A percentile compares a stretch with the other conserved stretches of the same genome.
phyloP scores from a whole-genome alignment of 371 early-diverging fungal genomes.

The Mortierella sp. region DNA sequence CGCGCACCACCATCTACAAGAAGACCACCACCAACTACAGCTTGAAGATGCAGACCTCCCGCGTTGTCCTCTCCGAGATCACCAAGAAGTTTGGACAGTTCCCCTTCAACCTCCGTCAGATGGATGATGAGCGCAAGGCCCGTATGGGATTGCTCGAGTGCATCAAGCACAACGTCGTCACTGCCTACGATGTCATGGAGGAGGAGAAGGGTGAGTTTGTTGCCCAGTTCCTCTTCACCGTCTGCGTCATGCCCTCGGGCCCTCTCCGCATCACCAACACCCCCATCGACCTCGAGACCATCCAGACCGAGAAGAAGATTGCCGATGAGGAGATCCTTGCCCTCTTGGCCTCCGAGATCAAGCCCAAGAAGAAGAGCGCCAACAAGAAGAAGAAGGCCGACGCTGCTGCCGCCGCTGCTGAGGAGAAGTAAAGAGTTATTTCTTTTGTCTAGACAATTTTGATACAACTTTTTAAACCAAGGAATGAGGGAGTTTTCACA shows the following conservation, averaged over 20 bases:
- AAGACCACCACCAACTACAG: conserved; percentile 88
- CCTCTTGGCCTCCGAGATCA: conserved; percentile 71
- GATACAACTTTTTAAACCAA: not conserved
- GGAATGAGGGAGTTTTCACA: not conserved
- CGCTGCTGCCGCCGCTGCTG: conserved; percentile 49
- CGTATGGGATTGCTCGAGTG: conserved; percentile 96
- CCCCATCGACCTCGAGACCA: conserved; percentile 72
- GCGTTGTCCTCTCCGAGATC: conserved; percentile 82
- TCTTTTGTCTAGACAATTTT: not conserved
- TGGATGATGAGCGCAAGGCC: conserved; percentile 90
- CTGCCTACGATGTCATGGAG: conserved; percentile 84
- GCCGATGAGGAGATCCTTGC: conserved; percentile 78
- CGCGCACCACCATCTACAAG: conserved; percentile 94
- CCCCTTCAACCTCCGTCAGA: conserved; percentile 88
- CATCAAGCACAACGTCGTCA: conserved; percentile 83
- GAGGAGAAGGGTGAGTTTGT: conserved; percentile 88
- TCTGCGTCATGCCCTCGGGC: conserved; percentile 89
- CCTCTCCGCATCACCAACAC: conserved; percentile 81
- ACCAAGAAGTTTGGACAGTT: conserved; percentile 86
- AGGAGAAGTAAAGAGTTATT: conserved; percentile 49
- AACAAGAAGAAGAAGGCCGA: conserved; percentile 62
- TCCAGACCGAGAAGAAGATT: conserved; percentile 84
- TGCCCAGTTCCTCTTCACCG: conserved; percentile 93
- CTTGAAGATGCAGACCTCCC: conserved; percentile 92
- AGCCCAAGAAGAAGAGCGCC: conserved; percentile 60